These are phyloP conservation scores for Acacia concinna DNA, from an alignment of 331 rosid species.

Conservation along the genomic window DNA sequence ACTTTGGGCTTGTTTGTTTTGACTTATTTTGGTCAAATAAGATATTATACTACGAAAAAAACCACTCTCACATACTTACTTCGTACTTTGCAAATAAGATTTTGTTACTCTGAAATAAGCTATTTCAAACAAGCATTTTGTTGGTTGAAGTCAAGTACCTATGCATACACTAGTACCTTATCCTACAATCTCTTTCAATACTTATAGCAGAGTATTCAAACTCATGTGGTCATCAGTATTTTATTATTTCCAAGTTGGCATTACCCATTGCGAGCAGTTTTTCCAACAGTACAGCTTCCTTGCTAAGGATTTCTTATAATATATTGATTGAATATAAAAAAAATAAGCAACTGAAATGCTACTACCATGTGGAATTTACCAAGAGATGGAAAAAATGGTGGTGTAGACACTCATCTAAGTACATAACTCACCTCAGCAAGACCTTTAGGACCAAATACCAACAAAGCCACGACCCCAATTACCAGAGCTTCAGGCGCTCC, in stretches of 20 bases:
- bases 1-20: no score
- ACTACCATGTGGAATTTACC: constrained; percentile 1
- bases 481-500: constrained; percentile 99
- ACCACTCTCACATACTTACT: no score
- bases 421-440: constrained; percentile 88
- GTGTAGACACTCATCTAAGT: background rate
- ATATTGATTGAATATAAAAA: background rate
- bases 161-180: background rate
- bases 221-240: background rate
- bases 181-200: background rate
- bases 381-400: background rate
- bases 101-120: no score
- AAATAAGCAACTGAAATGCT: background rate
- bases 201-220: background rate
- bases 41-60: no score
- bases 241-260: background rate
- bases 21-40: no score
- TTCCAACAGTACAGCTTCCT: background rate
- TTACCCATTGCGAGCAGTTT: background rate
- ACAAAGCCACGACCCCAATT: constrained; percentile 95
- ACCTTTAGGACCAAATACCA: constrained; percentile 98
- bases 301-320: background rate
- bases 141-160: background rate
- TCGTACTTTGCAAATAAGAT: no score
- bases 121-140: no score